These are phyloP conservation scores for Globisporangium splendens DNA, from an alignment of 352 stramenopile genomes.

Conservation along the genomic window DNA sequence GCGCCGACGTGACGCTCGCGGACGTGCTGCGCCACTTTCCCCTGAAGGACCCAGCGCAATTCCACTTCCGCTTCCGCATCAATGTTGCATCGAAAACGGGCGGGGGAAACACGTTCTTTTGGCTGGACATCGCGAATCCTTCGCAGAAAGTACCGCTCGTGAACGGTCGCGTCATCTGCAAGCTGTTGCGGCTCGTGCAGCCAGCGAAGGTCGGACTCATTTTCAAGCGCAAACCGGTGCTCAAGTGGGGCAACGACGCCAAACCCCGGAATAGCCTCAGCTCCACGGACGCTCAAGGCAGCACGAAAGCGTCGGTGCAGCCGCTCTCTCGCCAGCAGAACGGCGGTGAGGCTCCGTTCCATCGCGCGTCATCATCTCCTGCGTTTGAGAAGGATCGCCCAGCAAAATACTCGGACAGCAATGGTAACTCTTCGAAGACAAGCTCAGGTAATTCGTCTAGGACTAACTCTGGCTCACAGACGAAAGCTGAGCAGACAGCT, in stretches of 20 bases:
- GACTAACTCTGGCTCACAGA: slow-evolving; percentile 23
- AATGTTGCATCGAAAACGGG: slow-evolving; percentile 35
- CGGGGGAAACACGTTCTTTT: slow-evolving; percentile 66
- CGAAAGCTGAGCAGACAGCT: slow-evolving; percentile 20
- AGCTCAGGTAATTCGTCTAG: slow-evolving; percentile 26
- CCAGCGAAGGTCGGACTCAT: slow-evolving; percentile 56
- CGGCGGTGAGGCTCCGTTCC: slow-evolving; percentile 23
- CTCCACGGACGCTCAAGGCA: neutral
- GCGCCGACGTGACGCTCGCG: slow-evolving; percentile 62
- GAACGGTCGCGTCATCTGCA: slow-evolving; percentile 80
- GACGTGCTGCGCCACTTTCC: slow-evolving; percentile 72
- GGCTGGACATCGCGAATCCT: slow-evolving; percentile 61
- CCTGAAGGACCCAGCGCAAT: slow-evolving; percentile 33
- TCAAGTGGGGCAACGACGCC: slow-evolving; percentile 47
- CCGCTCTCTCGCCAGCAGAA: slow-evolving; percentile 19
- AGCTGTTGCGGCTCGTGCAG: slow-evolving; percentile 67
- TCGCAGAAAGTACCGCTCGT: slow-evolving; percentile 66
- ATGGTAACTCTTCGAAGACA: slow-evolving; percentile 12
- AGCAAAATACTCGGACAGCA: slow-evolving; percentile 64
- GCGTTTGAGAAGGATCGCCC: slow-evolving; percentile 50
- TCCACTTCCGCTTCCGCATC: slow-evolving; percentile 87
- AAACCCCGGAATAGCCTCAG: slow-evolving; percentile 11
- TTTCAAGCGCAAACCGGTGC: slow-evolving; percentile 69
- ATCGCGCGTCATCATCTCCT: slow-evolving; percentile 38
- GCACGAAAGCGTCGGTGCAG: slow-evolving; percentile 22